phyloP scores from a whole-genome alignment of 2,329 filamentous ascomycete genomes.

The Colletotrichum liaoningense region DNA sequence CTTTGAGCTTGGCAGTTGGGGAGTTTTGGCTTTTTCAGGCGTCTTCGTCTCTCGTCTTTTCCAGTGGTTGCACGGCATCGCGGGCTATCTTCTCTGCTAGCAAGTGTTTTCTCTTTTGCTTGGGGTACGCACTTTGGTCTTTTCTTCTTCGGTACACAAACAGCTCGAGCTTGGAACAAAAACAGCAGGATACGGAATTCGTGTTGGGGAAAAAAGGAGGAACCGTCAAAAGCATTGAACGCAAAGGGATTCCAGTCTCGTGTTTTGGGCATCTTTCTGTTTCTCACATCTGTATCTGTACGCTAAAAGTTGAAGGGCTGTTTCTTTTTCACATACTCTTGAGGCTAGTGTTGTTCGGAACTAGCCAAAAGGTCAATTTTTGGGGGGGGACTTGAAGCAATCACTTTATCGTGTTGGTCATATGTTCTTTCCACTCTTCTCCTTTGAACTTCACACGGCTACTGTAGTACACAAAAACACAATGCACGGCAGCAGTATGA shows the following conservation, averaged over 20 bases:
- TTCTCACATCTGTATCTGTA: conserved; percentile 18
- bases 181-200: conserved; percentile 7
- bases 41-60: neutral
- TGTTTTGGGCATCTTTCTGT: conserved; percentile 10
- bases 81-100: neutral
- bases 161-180: neutral
- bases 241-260: conserved; percentile 6
- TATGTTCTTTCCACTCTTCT: neutral
- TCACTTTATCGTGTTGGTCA: neutral
- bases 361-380: neutral
- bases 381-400: neutral
- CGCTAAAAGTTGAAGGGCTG: neutral
- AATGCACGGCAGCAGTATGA: neutral
- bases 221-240: conserved; percentile 4
- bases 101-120: neutral
- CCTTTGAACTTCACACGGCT: too few relatives aligned
- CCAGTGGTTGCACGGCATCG: neutral
- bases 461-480: neutral
- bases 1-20: conserved; percentile 28
- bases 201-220: neutral
- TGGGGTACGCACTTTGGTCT: conserved; percentile 2
- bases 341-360: neutral
- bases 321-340: neutral
- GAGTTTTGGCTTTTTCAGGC: conserved; percentile 13
- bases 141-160: conserved; percentile 17